These are phyloP conservation scores for Globisporangium megalacanthum DNA, from an alignment of 352 stramenopile species.

Conservation along the genomic window DNA sequence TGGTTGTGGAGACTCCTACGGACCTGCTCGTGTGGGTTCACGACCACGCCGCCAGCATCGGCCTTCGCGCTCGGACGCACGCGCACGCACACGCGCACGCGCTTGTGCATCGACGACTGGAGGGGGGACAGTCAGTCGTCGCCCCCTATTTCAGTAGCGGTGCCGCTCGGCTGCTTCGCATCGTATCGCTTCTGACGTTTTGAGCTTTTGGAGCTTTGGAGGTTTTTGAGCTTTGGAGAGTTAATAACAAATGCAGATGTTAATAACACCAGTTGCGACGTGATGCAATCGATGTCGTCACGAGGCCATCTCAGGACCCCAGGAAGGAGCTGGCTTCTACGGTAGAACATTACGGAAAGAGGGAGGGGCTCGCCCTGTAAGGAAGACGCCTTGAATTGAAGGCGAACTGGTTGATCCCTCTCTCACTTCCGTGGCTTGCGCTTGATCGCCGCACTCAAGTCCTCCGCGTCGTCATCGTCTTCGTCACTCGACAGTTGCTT, in stretches of 20 bases:
- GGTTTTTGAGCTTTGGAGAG: no score
- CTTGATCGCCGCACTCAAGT: constrained; percentile 72
- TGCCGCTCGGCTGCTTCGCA: no score
- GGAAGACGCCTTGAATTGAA: no score
- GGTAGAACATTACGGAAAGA: neutral
- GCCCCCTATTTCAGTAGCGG: neutral
- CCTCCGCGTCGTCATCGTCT: constrained; percentile 45
- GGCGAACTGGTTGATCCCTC: neutral
- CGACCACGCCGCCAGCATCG: constrained; percentile 22
- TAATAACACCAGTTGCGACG: no score
- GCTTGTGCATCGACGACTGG: constrained; percentile 39
- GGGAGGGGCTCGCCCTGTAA: neutral
- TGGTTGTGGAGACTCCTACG: no score
- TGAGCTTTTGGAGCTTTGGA: no score
- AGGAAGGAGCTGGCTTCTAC: no score
- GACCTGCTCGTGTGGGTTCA: constrained; percentile 47
- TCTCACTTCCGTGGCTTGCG: constrained; percentile 34
- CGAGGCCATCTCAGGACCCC: no score
- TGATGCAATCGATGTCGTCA: no score
- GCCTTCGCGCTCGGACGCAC: constrained; percentile 29
- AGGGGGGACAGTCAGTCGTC: neutral
- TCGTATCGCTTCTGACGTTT: no score
- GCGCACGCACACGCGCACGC: constrained; percentile 65
- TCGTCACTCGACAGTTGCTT: constrained; percentile 42
- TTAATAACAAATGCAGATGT: no score